A percentile compares a stretch with the other conserved stretches of the same genome.
These are phyloP conservation scores for Clonostachys solani DNA, from an alignment of 2,329 filamentous ascomycete genomes.

Conservation along the genomic window DNA sequence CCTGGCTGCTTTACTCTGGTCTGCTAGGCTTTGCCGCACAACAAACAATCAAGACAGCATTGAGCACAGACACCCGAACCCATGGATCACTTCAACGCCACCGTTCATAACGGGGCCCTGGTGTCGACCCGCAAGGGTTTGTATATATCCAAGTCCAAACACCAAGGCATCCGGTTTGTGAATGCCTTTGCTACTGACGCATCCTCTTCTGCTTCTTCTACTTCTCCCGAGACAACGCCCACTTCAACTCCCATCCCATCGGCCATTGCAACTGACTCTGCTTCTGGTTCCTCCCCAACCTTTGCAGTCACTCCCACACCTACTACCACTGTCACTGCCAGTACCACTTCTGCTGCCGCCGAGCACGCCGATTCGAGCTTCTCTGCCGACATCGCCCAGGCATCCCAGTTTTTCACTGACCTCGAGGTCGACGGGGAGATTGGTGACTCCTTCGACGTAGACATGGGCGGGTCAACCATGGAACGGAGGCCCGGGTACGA, in stretches of 20 bases:
- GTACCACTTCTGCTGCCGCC: background rate
- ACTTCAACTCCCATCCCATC: background rate
- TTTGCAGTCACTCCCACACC: background rate
- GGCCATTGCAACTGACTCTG: background rate
- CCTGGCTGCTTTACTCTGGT: too few species aligned
- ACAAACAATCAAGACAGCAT: too few species aligned
- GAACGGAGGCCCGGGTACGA: too few species aligned
- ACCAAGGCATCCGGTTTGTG: constrained; percentile 31
- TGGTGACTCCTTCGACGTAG: background rate
- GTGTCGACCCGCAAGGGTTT: constrained; percentile 30
- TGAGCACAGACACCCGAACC: constrained; percentile 20
- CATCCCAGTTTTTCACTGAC: background rate
- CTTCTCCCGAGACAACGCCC: background rate
- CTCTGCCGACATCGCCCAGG: background rate
- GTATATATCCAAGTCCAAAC: constrained; percentile 31
- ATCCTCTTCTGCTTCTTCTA: background rate
- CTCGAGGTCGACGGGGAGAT: background rate
- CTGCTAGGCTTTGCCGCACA: too few species aligned
- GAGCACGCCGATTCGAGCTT: background rate
- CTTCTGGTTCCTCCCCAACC: background rate
- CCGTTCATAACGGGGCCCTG: constrained; percentile 26
- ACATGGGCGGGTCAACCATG: background rate
- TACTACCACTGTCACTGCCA: background rate
- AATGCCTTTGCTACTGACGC: constrained; percentile 17
- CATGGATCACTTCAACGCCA: constrained; percentile 34